Evolutionary conservation across 73 alveolate species (phyloP), one percentile per base, ranked within the genome.

Genomic region (Symbiodinium pilosum): DNA sequence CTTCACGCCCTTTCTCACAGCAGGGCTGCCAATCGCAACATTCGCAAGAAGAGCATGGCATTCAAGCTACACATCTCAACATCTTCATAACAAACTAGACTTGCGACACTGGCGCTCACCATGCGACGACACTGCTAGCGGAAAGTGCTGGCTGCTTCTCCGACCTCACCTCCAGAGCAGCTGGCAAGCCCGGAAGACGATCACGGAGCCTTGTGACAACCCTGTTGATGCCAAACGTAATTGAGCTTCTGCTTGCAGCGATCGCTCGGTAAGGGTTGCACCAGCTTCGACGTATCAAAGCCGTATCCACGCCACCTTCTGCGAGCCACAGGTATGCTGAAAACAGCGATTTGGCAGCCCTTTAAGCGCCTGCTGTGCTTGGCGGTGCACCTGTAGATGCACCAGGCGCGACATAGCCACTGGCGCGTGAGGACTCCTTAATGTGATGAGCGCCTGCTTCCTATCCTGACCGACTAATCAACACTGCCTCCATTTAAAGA

Each of bases 221-320:
- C n/a, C n/a, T n/a, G n/a, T n/a, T n/a, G n/a, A n/a, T n/a, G n/a
- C n/a, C n/a, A n/a, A n/a, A n/a, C n/a, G n/a, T n/a, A n/a, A n/a
- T n/a, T n/a, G n/a, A n/a, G n/a, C n/a, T n/a, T n/a, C n/a, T n/a
- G n/a, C n/a, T n/a, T n/a, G n/a, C n/a, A n/a, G n/a, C n/a, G n/a
- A n/a, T n/a, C n/a, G n/a, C n/a, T n/a, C n/a, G 59, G 14, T 28
- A 85, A 56, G 95, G 73, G 42, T 30, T 43, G 68, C 69, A 28
- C 97, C 97, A 91, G 28, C 77, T 51, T 91, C 97, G 84, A 6
- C 77, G 84, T 21, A 91, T 81, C 88, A 91, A 20, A 0, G 97
- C 97, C 3, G 84, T 88, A 40, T 91, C 97, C n/a, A 91, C 54
- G n/a, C 97, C 59, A 28, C 97, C 97, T 91, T 75, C 41, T 38